Percentiles rank a stretch among this genome's conserved stretches.
Evolutionary conservation across 1,284 basidiomycete species (phyloP).

Genomic region (Melampsora americana): DNA sequence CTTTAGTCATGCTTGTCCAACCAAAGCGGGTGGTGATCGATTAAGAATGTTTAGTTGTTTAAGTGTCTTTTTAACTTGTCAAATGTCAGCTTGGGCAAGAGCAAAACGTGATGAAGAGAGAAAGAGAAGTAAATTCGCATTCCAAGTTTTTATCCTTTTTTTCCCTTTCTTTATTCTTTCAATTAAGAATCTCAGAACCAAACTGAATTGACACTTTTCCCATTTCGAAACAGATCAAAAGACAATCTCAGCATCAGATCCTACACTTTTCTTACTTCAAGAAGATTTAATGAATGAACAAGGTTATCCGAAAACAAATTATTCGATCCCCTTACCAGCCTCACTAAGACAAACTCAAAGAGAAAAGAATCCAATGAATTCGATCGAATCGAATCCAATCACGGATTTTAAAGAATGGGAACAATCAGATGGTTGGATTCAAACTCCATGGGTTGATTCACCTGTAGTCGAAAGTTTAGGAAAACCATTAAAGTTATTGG

Average conservation of each 20-base stretch:
- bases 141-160: slow-evolving; percentile 61
- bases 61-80: slow-evolving; percentile 72
- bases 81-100: slow-evolving; percentile 73
- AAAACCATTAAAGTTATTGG: slow-evolving; percentile 53
- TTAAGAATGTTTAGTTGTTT: slow-evolving; percentile 79
- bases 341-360: slow-evolving; percentile 8
- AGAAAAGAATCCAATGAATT: slow-evolving; percentile 47
- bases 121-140: slow-evolving; percentile 46
- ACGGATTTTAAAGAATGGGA: slow-evolving; percentile 19
- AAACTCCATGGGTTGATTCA: slow-evolving; percentile 63
- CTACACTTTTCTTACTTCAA: slow-evolving; percentile 69
- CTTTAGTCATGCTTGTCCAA: slow-evolving; percentile 86
- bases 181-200: slow-evolving; percentile 23
- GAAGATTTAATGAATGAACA: slow-evolving; percentile 83
- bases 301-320: slow-evolving; percentile 78
- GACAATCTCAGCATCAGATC: slow-evolving; percentile 58
- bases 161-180: slow-evolving; percentile 54
- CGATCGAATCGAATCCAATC: slow-evolving; percentile 30
- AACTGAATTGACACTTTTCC: slow-evolving; percentile 5
- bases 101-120: slow-evolving; percentile 60
- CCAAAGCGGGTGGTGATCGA: slow-evolving; percentile 78
- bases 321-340: slow-evolving; percentile 62
- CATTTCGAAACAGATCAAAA: slow-evolving; percentile 51
- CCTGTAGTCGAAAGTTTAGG: slow-evolving; percentile 45
- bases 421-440: slow-evolving; percentile 60